Conservation (phyloP, 2,329 filamentous ascomycete species). For the Aurifilum marmelostoma region DNA sequence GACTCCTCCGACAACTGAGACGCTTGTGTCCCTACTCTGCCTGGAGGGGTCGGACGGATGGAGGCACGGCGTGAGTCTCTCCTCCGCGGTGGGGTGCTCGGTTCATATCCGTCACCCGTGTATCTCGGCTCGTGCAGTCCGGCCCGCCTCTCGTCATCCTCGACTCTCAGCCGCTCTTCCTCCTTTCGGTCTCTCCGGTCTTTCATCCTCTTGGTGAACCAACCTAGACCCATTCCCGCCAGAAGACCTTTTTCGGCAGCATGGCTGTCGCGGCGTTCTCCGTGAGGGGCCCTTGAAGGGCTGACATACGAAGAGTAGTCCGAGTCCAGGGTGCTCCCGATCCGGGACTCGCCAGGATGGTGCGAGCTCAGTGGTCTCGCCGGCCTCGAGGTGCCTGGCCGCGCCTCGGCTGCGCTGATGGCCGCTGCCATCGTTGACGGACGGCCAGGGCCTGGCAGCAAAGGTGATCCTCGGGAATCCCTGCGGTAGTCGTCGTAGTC, state of each 20-base stretch:
- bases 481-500: constrained; percentile 44
- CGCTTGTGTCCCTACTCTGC: constrained; percentile 32
- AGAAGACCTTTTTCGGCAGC: constrained; percentile 60
- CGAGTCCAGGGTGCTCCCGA: constrained; percentile 54
- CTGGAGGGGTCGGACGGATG: constrained; percentile 19
- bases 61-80: constrained; percentile 39
- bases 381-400: constrained; percentile 37
- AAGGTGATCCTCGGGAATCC: constrained; percentile 43
- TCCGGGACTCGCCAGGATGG: constrained; percentile 46
- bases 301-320: constrained; percentile 65
- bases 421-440: constrained; percentile 49
- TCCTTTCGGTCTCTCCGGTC: constrained; percentile 59
- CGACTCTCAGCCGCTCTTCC: constrained; percentile 50
- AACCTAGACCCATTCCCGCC: constrained; percentile 68
- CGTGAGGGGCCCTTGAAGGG: constrained; percentile 59
- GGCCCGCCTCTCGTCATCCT: constrained; percentile 57
- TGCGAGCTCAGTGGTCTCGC: constrained; percentile 50
- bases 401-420: constrained; percentile 50
- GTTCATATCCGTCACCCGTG: constrained; percentile 67
- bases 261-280: constrained; percentile 45
- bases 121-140: constrained; percentile 66
- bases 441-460: constrained; percentile 52
- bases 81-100: constrained; percentile 47
- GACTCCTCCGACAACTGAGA: constrained; percentile 33
- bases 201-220: constrained; percentile 68